These are phyloP conservation scores for Gentiana dahurica DNA, from an alignment of 257 asterid species.

Conservation along the genomic window DNA sequence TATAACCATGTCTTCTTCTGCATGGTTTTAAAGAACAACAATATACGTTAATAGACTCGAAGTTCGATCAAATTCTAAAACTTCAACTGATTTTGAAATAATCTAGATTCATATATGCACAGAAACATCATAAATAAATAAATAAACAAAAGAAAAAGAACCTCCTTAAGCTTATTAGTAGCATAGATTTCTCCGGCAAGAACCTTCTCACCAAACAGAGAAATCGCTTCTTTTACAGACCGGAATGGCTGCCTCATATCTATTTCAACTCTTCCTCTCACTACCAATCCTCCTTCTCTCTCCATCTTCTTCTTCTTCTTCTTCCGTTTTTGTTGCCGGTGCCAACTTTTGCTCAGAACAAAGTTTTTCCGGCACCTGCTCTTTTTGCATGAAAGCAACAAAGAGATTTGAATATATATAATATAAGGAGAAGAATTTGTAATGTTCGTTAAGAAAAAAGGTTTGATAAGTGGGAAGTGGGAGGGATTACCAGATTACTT, in stretches of 20 bases:
- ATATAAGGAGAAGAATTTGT: neutral
- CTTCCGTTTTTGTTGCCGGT: neutral
- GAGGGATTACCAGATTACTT: constrained; percentile 14
- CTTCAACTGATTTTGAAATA: too few relatives aligned
- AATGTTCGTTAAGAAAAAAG: neutral
- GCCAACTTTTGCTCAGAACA: too few relatives aligned
- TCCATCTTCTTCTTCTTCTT: constrained; percentile 21
- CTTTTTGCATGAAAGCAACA: neutral
- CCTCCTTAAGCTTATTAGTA: constrained; percentile 59
- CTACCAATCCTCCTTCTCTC: constrained; percentile 54
- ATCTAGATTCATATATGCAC: neutral
- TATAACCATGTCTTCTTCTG: too few relatives aligned
- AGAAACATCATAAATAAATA: neutral
- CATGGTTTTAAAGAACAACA: too few relatives aligned
- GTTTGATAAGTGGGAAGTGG: constrained; percentile 12
- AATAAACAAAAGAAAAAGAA: neutral
- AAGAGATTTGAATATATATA: neutral
- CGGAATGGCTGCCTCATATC: constrained; percentile 71
- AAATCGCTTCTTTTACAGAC: constrained; percentile 72
- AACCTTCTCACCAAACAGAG: constrained; percentile 72
- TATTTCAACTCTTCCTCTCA: constrained; percentile 79
- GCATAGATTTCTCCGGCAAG: constrained; percentile 67
- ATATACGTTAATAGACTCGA: too few relatives aligned
- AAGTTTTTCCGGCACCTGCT: too few relatives aligned
- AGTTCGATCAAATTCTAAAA: too few relatives aligned